Conservation (phyloP, 345 rosid species). For the rapeseed (Brassica napus) region Da-Ae NC_063439.1:16780001-16780500, state of each 20-base stretch:
- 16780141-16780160: constrained; percentile 98
- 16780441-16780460: constrained; percentile 93
- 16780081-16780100: constrained; percentile 47
- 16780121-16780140: constrained; percentile 94
- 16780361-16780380: background rate
- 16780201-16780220: constrained; percentile 47
- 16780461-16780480: constrained; percentile 81
- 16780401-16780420: constrained; percentile 70
- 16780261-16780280: constrained; percentile 53
- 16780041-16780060: background rate
- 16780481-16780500: constrained; percentile 89
- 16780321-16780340: constrained; percentile 97
- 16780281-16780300: constrained; percentile 91
- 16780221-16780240: background rate
- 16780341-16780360: constrained; percentile 47
- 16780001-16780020: constrained; percentile 8
- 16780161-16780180: constrained; percentile 91
- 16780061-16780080: constrained; percentile 28
- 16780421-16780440: constrained; percentile 81
- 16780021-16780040: constrained; percentile 29
- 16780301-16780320: constrained; percentile 84
- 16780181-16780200: constrained; percentile 92
- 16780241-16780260: background rate
- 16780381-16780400: background rate
- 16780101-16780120: constrained; percentile 60